phyloP scores from a whole-genome alignment of 2,329 filamentous ascomycete species.

The Fusarium oxysporum region DNA sequence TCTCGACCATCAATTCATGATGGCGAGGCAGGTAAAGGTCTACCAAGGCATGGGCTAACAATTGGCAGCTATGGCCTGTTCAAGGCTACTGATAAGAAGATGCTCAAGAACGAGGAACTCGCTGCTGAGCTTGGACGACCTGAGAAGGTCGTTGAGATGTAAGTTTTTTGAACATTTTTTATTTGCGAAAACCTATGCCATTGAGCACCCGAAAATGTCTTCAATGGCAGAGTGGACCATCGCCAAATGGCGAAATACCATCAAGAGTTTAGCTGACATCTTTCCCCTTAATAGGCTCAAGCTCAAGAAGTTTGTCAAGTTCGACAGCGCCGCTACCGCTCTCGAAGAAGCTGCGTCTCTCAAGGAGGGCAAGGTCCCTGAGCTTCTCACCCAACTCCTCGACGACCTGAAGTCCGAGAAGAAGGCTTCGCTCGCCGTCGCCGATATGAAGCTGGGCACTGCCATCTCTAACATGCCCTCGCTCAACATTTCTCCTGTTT shows the following conservation, averaged over 20 bases:
- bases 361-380: constrained; percentile 94
- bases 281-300: constrained; percentile 73
- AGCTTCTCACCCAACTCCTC: constrained; percentile 83
- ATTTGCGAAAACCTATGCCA: constrained; percentile 10
- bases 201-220: constrained; percentile 12
- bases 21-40: constrained; percentile 20
- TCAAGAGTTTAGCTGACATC: constrained; percentile 12
- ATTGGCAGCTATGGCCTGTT: constrained; percentile 88
- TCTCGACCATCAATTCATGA: constrained; percentile 6
- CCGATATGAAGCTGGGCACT: constrained; percentile 90
- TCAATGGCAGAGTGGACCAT: constrained; percentile 10
- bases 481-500: constrained; percentile 86
- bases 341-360: constrained; percentile 90
- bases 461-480: constrained; percentile 93
- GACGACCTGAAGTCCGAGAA: constrained; percentile 96
- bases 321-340: constrained; percentile 90
- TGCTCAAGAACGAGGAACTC: constrained; percentile 88
- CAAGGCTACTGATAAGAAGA: constrained; percentile 98
- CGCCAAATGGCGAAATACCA: constrained; percentile 2
- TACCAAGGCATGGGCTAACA: constrained; percentile 46
- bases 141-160: constrained; percentile 89
- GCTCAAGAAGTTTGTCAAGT: constrained; percentile 97
- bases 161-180: constrained; percentile 53
- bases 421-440: constrained; percentile 93
- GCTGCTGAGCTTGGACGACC: constrained; percentile 79